Conservation (phyloP, 345 rosid species). For the Lepidium africanum region DNA sequence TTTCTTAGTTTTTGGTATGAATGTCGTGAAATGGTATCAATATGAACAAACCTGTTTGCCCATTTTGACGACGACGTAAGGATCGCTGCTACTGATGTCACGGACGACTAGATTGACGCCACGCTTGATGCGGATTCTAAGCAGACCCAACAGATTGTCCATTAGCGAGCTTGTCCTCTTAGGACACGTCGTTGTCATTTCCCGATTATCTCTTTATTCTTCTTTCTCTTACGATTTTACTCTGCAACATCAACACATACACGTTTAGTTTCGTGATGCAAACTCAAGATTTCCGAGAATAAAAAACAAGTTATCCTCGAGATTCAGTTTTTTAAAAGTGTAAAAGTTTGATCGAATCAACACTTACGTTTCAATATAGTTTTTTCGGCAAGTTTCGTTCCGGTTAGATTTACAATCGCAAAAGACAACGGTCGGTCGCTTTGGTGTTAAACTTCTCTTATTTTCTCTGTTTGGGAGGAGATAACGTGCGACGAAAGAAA, state of each 20-base stretch:
- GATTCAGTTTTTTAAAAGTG: no score
- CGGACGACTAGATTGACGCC: conserved; percentile 95
- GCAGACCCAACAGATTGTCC: conserved; percentile 70
- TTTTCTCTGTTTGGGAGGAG: neutral
- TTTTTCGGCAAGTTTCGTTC: neutral
- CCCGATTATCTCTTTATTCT: neutral
- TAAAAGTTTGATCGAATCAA: neutral
- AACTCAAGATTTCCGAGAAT: no score
- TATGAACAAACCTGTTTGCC: conserved; percentile 41
- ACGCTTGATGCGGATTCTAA: conserved; percentile 65
- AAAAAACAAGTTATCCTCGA: no score
- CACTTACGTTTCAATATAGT: neutral
- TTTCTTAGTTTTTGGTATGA: no score
- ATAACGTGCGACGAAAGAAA: conserved; percentile 15
- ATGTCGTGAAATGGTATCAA: no score
- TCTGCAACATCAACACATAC: no score
- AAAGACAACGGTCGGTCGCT: neutral
- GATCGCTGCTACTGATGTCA: conserved; percentile 86
- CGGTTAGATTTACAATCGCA: neutral
- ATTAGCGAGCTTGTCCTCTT: conserved; percentile 36
- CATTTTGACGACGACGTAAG: conserved; percentile 80
- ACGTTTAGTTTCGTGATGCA: no score
- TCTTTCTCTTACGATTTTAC: no score
- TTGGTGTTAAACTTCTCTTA: neutral
- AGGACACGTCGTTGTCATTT: conserved; percentile 4